Evolutionary conservation across 106 monocot genomes (phyloP), one percentile per base, ranked within the genome.

Genomic region (Dendrobium officinale): DNA sequence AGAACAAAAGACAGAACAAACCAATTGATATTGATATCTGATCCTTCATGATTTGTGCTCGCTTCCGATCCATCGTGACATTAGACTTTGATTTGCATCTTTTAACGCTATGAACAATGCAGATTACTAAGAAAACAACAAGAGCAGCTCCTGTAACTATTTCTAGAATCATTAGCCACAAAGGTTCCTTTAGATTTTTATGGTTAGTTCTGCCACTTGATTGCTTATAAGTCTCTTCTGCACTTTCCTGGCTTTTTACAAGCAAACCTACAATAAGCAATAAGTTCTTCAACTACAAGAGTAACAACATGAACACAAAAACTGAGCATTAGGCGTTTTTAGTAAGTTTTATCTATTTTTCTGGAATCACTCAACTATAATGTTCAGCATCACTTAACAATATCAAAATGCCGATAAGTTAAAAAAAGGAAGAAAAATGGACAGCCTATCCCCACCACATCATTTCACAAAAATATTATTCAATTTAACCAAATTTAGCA

Each of bases 121-220:
- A 80, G 79, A 55, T 82, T 61, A 80, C 80, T 11, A 95, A 27
- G 80, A 88, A 86, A 67, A 84, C 64, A 47, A 82, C 18, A 10
- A 91, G 10, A 6, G 85, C 41, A 51, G 26, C 75, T 56, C 87
- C 98, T 3, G 88, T 83, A 67, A 84, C 75, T 43, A 95, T 87
- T 86, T 95, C 98, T 40, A 91, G 77, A 83, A 89, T 82, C 58
- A 98, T 75, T 83, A 95, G 92, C 98, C 98, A 95, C 45, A 77
- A 27, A 54, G 92, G 98, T 77, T 98, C 80, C 51, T 75, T 59
- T 75, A 72, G 27, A 29, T 75, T 83, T 44, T 82, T 73, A 55
- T 89, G 80, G 24, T 80, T 84, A 16, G 29, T 22, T 41, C 76
- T 55, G 17, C 42, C 80, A 70, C 26, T 37, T 47, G 77, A 75